Conservation (phyloP, 805 yeast genomes). For the Danielia oregonensis region DNA sequence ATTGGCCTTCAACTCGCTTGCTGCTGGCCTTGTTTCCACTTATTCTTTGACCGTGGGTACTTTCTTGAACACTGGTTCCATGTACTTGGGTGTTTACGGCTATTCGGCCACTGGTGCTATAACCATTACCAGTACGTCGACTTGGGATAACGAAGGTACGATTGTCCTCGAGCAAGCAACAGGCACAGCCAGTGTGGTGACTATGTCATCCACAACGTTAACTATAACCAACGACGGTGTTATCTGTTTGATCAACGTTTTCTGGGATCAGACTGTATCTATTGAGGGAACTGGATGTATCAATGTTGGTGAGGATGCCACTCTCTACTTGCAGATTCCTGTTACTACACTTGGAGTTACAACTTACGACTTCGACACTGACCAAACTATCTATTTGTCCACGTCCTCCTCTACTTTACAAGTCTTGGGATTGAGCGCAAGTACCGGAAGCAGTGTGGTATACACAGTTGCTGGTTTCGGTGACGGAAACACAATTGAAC, state of each 20-base stretch:
- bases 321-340: conserved; percentile 2
- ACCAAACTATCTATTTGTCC: conserved; percentile 5
- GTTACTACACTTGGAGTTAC: neutral
- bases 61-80: conserved; percentile 22
- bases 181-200: conserved; percentile 13
- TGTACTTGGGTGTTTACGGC: conserved; percentile 22
- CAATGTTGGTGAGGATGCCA: neutral
- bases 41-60: conserved; percentile 12
- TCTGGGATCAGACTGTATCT: conserved; percentile 18
- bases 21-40: conserved; percentile 15
- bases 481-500: conserved; percentile 5
- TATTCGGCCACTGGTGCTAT: conserved; percentile 16
- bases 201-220: neutral
- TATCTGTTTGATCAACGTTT: conserved; percentile 23
- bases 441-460: neutral
- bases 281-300: conserved; percentile 26
- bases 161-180: conserved; percentile 12
- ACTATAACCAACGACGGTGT: conserved; percentile 23
- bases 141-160: conserved; percentile 7
- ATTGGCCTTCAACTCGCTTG: conserved; percentile 20
- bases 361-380: neutral
- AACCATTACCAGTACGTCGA: conserved; percentile 1
- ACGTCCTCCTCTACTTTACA: conserved; percentile 1
- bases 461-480: conserved; percentile 10
- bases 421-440: conserved; percentile 2